phyloP scores from a whole-genome alignment of 148 eudicot species.

The Vaccinium vitisidaea region DNA sequence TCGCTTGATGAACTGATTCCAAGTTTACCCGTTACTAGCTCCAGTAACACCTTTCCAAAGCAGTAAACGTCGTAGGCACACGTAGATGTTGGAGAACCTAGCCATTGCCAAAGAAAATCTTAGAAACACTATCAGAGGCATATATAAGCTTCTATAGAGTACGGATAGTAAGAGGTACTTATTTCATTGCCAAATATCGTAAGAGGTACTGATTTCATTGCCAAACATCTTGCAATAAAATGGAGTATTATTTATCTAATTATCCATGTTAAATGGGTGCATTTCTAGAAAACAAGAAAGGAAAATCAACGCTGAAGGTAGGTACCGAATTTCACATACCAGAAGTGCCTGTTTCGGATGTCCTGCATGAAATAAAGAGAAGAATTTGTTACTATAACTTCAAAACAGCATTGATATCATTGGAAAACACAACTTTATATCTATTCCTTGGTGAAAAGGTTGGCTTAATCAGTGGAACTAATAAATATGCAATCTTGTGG shows the following conservation, averaged over 20 bases:
- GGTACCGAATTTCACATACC: constrained; percentile 43
- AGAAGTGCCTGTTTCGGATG: constrained; percentile 79
- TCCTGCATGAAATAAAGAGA: constrained; percentile 55
- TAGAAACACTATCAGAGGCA: background rate
- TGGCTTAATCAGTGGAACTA: background rate
- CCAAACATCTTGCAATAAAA: background rate
- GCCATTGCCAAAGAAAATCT: constrained; percentile 10
- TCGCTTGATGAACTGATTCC: constrained; percentile 81
- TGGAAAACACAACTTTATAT: background rate
- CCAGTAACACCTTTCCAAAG: constrained; percentile 91
- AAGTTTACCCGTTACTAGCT: constrained; percentile 86
- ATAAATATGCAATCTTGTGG: background rate
- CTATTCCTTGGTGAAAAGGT: background rate
- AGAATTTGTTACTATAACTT: constrained; percentile 5
- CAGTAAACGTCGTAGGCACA: constrained; percentile 91
- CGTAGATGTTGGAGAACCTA: constrained; percentile 65
- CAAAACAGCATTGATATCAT: background rate
- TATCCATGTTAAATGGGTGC: background rate
- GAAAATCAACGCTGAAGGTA: constrained; percentile 1
- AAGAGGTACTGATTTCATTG: background rate
- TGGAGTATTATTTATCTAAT: background rate
- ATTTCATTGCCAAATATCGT: background rate
- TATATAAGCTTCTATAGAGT: background rate
- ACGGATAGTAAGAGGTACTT: background rate
- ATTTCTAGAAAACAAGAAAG: background rate